Evolutionary conservation across 768 basidiomycete genomes (phyloP), one percentile per base, ranked within the genome.

Genomic region (Lentinula detonsa): DNA sequence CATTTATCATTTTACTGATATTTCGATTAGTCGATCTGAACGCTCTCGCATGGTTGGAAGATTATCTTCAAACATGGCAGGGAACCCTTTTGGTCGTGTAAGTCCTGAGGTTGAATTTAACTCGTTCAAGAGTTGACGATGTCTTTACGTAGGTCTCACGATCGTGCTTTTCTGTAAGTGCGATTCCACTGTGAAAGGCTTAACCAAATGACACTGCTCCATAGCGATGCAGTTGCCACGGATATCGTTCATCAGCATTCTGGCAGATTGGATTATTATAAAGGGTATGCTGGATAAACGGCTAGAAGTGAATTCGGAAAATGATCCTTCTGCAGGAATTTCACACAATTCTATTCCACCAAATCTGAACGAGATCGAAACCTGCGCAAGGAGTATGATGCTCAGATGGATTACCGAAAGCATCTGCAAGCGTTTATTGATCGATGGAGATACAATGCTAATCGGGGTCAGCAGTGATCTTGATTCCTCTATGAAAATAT

Each of bases 221-320:
- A 10, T 55, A 91, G 90, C 59, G 96, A 98, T 72, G 90, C 92
- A 15, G 93, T 98, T 40, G 96, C 97, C 3, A 98, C 97, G 16
- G 97, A 99, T 72, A 98, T 99, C 65, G 84, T 98, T n/a, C 93
- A 97, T 71, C 94, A 93, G 72, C 95, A 98, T 71, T 94, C 90
- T 0, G 88, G 81, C 58, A 84, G 97, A 50, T 80, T 98, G 18
- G 95, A 98, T 71, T 98, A 98, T 76, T 98, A 95, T 79, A 97
- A 98, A 78, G 97, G 96, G 86, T 90, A 67, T 31, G 76, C 23
- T 4, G 33, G 35, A 37, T 28, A 7, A 15, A 31, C 50, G 21
- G 2, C 57, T 13, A 13, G 45, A 10, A 33, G 18, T 54, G 37
- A 45, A 15, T 15, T 28, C 15, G 3, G 1, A 6, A 28, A 39